Conservation (phyloP, 192 early-diverging fungal genomes). For the Kickxella alabastrina region DNA sequence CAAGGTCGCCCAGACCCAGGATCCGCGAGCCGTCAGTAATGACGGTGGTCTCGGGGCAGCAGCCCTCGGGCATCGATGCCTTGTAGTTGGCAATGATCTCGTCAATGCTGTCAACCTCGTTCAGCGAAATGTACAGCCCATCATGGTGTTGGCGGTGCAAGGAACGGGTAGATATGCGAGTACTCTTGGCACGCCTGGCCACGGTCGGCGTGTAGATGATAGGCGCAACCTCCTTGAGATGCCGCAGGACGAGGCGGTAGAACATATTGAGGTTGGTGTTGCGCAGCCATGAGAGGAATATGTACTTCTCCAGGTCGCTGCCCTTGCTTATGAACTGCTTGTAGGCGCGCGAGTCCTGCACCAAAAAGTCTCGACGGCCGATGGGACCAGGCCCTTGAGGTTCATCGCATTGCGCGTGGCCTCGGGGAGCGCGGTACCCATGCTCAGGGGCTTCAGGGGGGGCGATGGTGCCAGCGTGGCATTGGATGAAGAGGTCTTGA, state of each 20-base stretch:
- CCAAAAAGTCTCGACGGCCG: slow-evolving; percentile 67
- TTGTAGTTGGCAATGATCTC: slow-evolving; percentile 78
- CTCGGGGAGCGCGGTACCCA: slow-evolving; percentile 37
- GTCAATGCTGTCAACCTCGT: slow-evolving; percentile 68
- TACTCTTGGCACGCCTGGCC: slow-evolving; percentile 82
- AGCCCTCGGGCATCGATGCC: slow-evolving; percentile 55
- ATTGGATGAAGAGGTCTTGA: slow-evolving; percentile 9
- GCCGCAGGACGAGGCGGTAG: slow-evolving; percentile 71
- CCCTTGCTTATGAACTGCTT: slow-evolving; percentile 65
- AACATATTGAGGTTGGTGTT: slow-evolving; percentile 79
- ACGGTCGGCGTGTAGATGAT: slow-evolving; percentile 85
- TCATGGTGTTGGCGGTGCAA: slow-evolving; percentile 72
- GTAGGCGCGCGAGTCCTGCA: slow-evolving; percentile 72
- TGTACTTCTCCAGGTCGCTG: slow-evolving; percentile 75
- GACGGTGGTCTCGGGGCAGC: slow-evolving; percentile 81
- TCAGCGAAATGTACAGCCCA: slow-evolving; percentile 83
- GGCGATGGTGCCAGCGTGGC: slow-evolving; percentile 2
- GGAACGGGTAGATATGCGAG: slow-evolving; percentile 83
- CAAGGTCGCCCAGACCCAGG: slow-evolving; percentile 90
- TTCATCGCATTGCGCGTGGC: slow-evolving; percentile 56
- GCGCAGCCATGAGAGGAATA: slow-evolving; percentile 79
- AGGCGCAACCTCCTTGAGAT: slow-evolving; percentile 77
- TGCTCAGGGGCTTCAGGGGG: slow-evolving; percentile 22
- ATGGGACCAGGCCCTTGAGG: slow-evolving; percentile 69
- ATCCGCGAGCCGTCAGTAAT: slow-evolving; percentile 95